These are phyloP conservation scores for Aspergillus pseudonomiae DNA, from an alignment of 2,329 filamentous ascomycete species.

Conservation along the genomic window DNA sequence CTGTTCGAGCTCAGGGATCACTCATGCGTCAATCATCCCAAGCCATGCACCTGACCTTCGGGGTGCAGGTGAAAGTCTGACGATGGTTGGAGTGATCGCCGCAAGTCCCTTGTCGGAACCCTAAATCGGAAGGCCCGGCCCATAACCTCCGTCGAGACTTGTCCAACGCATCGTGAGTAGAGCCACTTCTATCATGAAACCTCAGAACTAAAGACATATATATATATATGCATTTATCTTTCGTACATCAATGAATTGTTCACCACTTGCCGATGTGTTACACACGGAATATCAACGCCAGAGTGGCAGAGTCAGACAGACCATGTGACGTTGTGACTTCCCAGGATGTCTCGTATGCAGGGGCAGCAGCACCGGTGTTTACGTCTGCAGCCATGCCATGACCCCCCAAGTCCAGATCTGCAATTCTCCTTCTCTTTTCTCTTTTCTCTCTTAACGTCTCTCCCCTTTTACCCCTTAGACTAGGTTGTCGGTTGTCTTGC, in stretches of 20 bases:
- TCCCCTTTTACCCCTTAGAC: not conserved
- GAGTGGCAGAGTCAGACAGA: not conserved
- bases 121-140: not conserved
- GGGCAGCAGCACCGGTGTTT: constrained; percentile 2
- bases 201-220: not conserved
- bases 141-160: not conserved
- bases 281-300: not conserved
- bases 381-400: not conserved
- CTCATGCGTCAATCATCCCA: not conserved
- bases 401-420: not conserved
- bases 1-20: constrained; percentile 2
- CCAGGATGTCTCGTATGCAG: constrained; percentile 11
- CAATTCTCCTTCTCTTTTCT: not conserved
- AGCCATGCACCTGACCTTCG: constrained; percentile 4
- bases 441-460: not conserved
- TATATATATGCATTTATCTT: not conserved
- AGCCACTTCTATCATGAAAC: not conserved
- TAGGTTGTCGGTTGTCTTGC: not conserved
- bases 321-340: not conserved
- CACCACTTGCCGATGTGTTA: not conserved
- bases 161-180: not conserved
- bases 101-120: not conserved
- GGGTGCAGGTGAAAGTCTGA: not conserved
- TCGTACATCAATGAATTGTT: not conserved
- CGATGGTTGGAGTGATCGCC: not conserved